phyloP scores from a whole-genome alignment of 108 stramenopile species.

The Nannochloropsis granulata region DNA sequence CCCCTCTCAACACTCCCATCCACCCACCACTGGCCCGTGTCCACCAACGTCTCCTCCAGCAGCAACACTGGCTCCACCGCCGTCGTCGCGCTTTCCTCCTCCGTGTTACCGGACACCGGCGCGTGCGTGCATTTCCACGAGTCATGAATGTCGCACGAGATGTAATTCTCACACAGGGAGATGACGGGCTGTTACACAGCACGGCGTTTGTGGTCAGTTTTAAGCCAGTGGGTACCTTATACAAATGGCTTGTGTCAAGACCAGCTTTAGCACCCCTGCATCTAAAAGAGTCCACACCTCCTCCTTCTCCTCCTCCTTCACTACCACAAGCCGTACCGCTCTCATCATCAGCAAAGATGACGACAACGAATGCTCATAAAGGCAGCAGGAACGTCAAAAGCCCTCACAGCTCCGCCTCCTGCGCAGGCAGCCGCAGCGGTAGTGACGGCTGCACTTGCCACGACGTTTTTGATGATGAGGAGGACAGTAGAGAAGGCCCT shows the following conservation, averaged over 20 bases:
- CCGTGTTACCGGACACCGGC: background rate
- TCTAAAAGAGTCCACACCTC: background rate
- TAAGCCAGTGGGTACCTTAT: background rate
- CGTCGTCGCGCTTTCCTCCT: background rate
- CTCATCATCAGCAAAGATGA: background rate
- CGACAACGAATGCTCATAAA: background rate
- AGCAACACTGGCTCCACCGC: background rate
- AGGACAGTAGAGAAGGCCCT: background rate
- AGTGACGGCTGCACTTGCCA: too few relatives aligned
- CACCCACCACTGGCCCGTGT: too few relatives aligned
- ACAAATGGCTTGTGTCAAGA: background rate
- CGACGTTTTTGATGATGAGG: background rate
- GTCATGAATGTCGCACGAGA: background rate
- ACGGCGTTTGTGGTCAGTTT: background rate
- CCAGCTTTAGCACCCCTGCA: background rate
- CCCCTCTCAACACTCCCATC: too few relatives aligned
- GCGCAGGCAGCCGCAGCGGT: too few relatives aligned
- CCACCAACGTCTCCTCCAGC: background rate
- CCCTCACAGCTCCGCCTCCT: background rate
- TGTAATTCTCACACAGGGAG: background rate
- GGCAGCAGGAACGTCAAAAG: background rate
- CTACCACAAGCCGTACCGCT: background rate
- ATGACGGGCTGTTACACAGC: background rate
- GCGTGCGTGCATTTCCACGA: background rate
- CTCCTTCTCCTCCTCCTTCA: too few relatives aligned